Conservation (phyloP, 2,329 filamentous ascomycete genomes). For the Curvularia verruculosa region DNA sequence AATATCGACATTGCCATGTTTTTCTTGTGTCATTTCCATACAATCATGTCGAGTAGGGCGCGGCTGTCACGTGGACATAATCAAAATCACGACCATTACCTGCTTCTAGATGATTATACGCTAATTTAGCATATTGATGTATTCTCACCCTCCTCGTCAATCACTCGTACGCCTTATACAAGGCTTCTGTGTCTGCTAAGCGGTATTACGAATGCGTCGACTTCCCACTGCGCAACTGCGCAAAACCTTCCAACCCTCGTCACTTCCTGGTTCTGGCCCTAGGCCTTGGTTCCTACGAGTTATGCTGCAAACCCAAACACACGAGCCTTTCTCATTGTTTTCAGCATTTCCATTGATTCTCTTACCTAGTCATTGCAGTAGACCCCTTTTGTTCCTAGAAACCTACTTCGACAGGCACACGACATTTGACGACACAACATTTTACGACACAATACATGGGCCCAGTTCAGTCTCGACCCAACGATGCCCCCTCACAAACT, state of each 20-base stretch:
- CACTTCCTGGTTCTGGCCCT: slow-evolving; percentile 9
- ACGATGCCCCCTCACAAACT: neutral
- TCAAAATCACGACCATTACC: neutral
- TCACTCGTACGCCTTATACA: no score
- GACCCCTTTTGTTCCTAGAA: neutral
- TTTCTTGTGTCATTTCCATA: neutral
- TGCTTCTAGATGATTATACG: no score
- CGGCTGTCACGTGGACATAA: neutral
- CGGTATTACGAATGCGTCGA: neutral
- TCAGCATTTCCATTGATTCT: neutral
- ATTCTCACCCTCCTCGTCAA: no score
- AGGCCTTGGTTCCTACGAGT: neutral
- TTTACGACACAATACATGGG: slow-evolving; percentile 14
- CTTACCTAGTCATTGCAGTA: neutral
- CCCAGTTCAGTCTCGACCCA: slow-evolving; percentile 10
- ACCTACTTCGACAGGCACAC: neutral
- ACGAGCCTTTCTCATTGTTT: neutral
- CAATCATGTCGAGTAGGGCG: neutral
- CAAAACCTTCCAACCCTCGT: slow-evolving; percentile 14
- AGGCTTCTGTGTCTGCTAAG: neutral
- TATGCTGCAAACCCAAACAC: neutral
- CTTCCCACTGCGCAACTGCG: slow-evolving; percentile 23
- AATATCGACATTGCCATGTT: neutral
- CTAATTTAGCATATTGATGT: no score
- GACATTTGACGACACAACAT: neutral